Conservation (phyloP, 805 yeast species). For the Kodamaea fukazawae region DNA sequence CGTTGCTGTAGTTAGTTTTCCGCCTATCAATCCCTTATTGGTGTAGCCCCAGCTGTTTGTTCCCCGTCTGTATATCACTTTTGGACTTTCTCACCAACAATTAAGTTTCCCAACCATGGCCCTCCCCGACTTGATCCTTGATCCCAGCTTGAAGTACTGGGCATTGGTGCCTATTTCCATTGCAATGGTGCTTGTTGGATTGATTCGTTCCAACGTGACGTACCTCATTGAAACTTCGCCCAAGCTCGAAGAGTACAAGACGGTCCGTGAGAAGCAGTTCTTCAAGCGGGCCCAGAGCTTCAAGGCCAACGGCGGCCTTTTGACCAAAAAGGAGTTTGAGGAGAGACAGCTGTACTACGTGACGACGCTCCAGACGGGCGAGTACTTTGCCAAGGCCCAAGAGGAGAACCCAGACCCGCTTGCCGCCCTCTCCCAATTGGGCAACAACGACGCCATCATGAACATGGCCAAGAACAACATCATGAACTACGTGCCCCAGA, state of each 20-base stretch:
- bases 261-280: constrained; percentile 59
- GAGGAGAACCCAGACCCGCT: constrained; percentile 36
- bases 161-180: constrained; percentile 84
- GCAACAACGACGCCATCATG: constrained; percentile 67
- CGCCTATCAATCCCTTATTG: too few relatives aligned
- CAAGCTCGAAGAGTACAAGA: constrained; percentile 49
- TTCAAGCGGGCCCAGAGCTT: constrained; percentile 59
- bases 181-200: constrained; percentile 86
- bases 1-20: too few relatives aligned
- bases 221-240: constrained; percentile 57
- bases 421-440: constrained; percentile 66
- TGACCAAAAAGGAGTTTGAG: constrained; percentile 52
- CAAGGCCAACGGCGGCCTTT: constrained; percentile 49
- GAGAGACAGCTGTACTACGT: constrained; percentile 49
- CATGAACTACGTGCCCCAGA: constrained; percentile 86
- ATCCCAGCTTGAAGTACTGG: constrained; percentile 84
- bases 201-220: constrained; percentile 68
- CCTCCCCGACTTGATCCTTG: constrained; percentile 47
- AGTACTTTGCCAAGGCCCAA: constrained; percentile 51
- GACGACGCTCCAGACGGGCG: constrained; percentile 49
- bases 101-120: constrained; percentile 9
- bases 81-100: background rate
- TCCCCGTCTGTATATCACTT: too few relatives aligned
- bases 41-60: too few relatives aligned
- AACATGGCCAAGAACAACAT: constrained; percentile 77